phyloP scores from a whole-genome alignment of 495 filamentous ascomycete genomes.

The Penicillium herquei region DNA sequence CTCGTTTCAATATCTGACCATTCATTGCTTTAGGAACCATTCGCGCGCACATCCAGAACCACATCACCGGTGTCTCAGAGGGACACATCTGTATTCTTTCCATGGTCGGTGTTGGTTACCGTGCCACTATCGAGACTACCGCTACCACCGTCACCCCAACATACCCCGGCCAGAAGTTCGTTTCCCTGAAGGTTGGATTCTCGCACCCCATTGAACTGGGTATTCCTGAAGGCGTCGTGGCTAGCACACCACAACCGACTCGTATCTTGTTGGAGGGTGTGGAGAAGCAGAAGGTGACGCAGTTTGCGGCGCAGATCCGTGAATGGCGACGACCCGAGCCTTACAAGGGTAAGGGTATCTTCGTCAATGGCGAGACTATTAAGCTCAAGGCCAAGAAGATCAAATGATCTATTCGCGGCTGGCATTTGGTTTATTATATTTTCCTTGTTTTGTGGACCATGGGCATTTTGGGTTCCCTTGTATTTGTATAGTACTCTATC shows the following conservation, averaged over 20 bases:
- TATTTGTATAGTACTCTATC: slow-evolving; percentile 39
- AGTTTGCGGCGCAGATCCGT: slow-evolving; percentile 85
- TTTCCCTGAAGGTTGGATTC: slow-evolving; percentile 91
- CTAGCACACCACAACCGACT: slow-evolving; percentile 89
- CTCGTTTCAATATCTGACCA: not conserved
- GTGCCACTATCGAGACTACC: slow-evolving; percentile 74
- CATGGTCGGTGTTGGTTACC: slow-evolving; percentile 94
- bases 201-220: slow-evolving; percentile 90
- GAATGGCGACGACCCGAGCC: slow-evolving; percentile 91
- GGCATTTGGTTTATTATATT: slow-evolving; percentile 13
- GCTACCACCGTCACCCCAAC: slow-evolving; percentile 65
- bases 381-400: slow-evolving; percentile 99
- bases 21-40: slow-evolving; percentile 62
- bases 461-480: slow-evolving; percentile 29
- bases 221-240: slow-evolving; percentile 79
- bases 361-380: slow-evolving; percentile 95
- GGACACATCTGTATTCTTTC: slow-evolving; percentile 91
- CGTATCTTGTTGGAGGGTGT: slow-evolving; percentile 85
- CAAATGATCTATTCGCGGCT: slow-evolving; percentile 56
- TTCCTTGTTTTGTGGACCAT: slow-evolving; percentile 23
- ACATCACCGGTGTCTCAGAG: slow-evolving; percentile 91
- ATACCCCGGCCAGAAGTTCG: slow-evolving; percentile 81
- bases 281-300: slow-evolving; percentile 80
- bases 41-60: slow-evolving; percentile 83
- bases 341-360: slow-evolving; percentile 99